Evolutionary conservation across 2,329 filamentous ascomycete genomes (phyloP), one percentile per base, ranked within the genome.

Genomic region (Colletotrichum costaricense): DNA sequence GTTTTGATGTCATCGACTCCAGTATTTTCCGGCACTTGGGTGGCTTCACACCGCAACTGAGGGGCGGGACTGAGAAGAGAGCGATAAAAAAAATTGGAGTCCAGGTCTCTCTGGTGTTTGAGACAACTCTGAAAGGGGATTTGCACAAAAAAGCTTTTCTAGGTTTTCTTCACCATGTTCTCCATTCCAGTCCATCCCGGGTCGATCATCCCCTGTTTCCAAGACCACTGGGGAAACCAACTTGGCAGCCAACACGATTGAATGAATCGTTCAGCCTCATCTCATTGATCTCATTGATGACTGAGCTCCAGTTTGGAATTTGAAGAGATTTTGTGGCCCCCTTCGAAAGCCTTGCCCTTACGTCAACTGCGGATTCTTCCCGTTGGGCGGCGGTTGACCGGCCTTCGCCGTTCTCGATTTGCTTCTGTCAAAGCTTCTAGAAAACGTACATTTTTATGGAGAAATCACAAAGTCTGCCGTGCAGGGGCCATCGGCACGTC

Each of bases 1-100:
- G 49, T 52, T 57, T 73, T 73, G 67, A 73, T 73, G 71, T 73
- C 71, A 73, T 73, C 35, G 60, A 70, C 71, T 42, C 71, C 71
- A 70, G n/a, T 62, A 35, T 38, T 66, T 9, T 71, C 22, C 71
- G 71, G 71, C 35, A 73, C 49, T 73, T 66, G 67, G 60, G 65
- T 38, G 56, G 56, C 62, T 62, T 65, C 62, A 57, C 67, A 71
- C 62, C 56, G 71, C 71, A 67, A 60, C 12, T 8, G 24, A 60
- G 60, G 46, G 60, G 60, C 55, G 55, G 52, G 52, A 28, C 38
- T 42, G 14, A 7, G 38, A 42, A 59, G 30, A 46, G 16, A 67
- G 55, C 35, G 35, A n/a, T 4, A 19, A 5, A 4, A 4, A 54
- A 55, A 60, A 55, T n/a, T 49, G 66, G 69, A 46, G 54, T 58